A percentile compares a stretch with the other conserved stretches of the same genome.
Conservation (phyloP, 1,284 basidiomycete species). For the Lignosus rhinocerotis region DNA sequence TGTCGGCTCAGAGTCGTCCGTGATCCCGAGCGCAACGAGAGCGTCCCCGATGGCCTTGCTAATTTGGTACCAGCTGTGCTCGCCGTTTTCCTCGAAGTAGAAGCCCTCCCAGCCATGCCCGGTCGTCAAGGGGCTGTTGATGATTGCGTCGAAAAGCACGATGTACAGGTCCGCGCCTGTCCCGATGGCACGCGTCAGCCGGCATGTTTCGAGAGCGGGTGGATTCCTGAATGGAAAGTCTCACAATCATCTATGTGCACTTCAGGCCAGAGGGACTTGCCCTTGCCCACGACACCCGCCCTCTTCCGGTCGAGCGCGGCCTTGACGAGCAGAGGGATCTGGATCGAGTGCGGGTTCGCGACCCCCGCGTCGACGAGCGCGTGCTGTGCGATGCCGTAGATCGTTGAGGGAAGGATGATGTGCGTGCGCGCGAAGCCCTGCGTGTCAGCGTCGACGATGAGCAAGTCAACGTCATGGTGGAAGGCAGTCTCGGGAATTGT, state of each 20-base stretch:
- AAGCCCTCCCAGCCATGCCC: slow-evolving; percentile 42
- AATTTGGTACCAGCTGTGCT: slow-evolving; percentile 37
- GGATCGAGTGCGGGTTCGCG: slow-evolving; percentile 38
- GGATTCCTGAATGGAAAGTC: not conserved
- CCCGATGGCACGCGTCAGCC: not conserved
- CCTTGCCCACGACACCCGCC: slow-evolving; percentile 35
- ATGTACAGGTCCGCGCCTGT: slow-evolving; percentile 23
- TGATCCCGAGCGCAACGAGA: slow-evolving; percentile 28
- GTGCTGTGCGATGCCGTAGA: slow-evolving; percentile 39
- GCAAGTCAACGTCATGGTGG: slow-evolving; percentile 36
- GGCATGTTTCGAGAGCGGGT: not conserved
- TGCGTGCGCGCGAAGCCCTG: slow-evolving; percentile 41
- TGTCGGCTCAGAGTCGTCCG: slow-evolving; percentile 26
- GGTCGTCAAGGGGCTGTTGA: slow-evolving; percentile 7
- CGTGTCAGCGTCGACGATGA: slow-evolving; percentile 35
- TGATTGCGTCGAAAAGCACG: slow-evolving; percentile 14
- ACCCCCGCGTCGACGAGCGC: slow-evolving; percentile 38
- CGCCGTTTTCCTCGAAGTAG: slow-evolving; percentile 46
- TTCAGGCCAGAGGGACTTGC: slow-evolving; percentile 32
- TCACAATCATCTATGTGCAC: slow-evolving; percentile 36
- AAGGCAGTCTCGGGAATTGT: slow-evolving; percentile 31
- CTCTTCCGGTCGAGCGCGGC: slow-evolving; percentile 34
- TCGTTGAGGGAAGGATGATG: slow-evolving; percentile 40
- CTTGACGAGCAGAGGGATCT: slow-evolving; percentile 37
- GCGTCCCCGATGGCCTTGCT: slow-evolving; percentile 36